A percentile compares a stretch with the other conserved stretches of the same genome.
phyloP scores from a whole-genome alignment of 2,329 filamentous ascomycete species.

The Pezicula neosporulosa region DNA sequence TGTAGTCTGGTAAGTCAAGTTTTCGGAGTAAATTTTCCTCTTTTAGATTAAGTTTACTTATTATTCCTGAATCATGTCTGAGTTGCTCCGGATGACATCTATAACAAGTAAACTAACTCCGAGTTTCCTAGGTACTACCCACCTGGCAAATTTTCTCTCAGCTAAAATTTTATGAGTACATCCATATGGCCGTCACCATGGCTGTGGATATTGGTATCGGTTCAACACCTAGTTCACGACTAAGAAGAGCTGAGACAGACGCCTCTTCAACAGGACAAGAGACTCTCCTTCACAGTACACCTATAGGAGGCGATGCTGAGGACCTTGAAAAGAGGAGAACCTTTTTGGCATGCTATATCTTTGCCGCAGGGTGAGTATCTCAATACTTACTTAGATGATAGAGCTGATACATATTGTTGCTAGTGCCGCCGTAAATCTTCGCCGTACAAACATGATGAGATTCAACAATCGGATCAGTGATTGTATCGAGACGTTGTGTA shows the following conservation, averaged over 20 bases:
- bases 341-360: slow-evolving; percentile 32
- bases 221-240: slow-evolving; percentile 6
- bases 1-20: slow-evolving; percentile 30
- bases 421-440: slow-evolving; percentile 34
- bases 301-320: slow-evolving; percentile 6
- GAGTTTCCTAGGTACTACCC: slow-evolving; percentile 32
- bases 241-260: slow-evolving; percentile 5
- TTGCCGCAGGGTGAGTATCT: slow-evolving; percentile 23
- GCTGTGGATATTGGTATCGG: slow-evolving; percentile 25
- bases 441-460: slow-evolving; percentile 37
- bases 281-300: neutral
- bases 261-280: neutral
- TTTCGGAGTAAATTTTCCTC: no score
- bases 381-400: neutral
- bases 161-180: slow-evolving; percentile 45
- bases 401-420: slow-evolving; percentile 2
- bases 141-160: slow-evolving; percentile 35
- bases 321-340: slow-evolving; percentile 32
- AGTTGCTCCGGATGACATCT: no score
- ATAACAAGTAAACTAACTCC: no score
- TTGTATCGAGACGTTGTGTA: slow-evolving; percentile 34
- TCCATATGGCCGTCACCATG: slow-evolving; percentile 45
- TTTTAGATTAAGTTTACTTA: no score
- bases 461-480: slow-evolving; percentile 36
- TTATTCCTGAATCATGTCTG: no score